Evolutionary conservation across 177 flowering plant genomes (phyloP).

Genomic region (Vitis hybrid): DNA sequence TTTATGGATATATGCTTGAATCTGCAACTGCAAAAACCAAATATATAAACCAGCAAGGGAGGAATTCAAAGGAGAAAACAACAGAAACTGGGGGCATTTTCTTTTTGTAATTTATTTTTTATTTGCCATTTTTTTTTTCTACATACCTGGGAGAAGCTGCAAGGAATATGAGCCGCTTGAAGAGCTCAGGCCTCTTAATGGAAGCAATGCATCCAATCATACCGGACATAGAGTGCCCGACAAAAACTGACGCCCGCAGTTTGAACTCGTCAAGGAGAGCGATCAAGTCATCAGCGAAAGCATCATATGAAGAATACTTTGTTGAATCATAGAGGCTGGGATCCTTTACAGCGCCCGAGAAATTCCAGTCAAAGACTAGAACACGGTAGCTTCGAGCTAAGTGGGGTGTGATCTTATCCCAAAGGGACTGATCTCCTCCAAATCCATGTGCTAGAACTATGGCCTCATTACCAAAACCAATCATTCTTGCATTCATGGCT

Average conservation of each 20-base stretch:
- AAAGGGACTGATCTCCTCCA: constrained; percentile 76
- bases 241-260: constrained; percentile 39
- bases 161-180: constrained; percentile 63
- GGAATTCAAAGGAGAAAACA: too few relatives aligned
- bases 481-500: constrained; percentile 59
- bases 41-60: too few relatives aligned
- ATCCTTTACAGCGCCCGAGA: constrained; percentile 53
- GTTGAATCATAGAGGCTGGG: constrained; percentile 38
- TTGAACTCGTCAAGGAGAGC: constrained; percentile 65
- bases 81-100: too few relatives aligned
- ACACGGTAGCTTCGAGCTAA: constrained; percentile 41
- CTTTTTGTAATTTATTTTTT: too few relatives aligned
- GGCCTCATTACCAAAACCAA: constrained; percentile 51
- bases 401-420: constrained; percentile 62
- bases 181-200: constrained; percentile 70
- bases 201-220: constrained; percentile 95
- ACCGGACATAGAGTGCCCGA: constrained; percentile 93
- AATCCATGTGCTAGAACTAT: constrained; percentile 78
- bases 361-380: constrained; percentile 76
- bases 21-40: too few relatives aligned
- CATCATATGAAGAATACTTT: constrained; percentile 52
- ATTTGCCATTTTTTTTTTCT: too few relatives aligned
- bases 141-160: constrained; percentile 85
- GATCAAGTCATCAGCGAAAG: constrained; percentile 68
- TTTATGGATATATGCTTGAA: too few relatives aligned